Percentiles rank a stretch among this genome's conserved stretches.
These are phyloP conservation scores for Globisporangium heterothallicum DNA, from an alignment of 352 stramenopile genomes.

Conservation along the genomic window DNA sequence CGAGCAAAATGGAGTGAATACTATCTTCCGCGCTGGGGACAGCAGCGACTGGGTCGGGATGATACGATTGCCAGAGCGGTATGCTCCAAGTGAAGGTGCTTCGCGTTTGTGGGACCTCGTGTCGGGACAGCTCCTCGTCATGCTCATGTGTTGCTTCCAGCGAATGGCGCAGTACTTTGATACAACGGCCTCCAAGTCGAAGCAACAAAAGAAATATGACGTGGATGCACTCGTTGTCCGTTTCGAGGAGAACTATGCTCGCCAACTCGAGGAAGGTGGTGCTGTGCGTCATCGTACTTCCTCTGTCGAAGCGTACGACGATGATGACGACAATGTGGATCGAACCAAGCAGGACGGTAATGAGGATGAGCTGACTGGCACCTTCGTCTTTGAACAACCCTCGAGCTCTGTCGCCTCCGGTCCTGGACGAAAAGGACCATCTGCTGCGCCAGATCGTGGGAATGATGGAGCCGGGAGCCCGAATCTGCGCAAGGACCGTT, in stretches of 20 bases:
- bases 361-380: constrained; percentile 11
- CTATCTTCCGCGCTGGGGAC: constrained; percentile 40
- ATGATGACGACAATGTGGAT: constrained; percentile 43
- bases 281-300: constrained; percentile 34
- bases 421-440: background rate
- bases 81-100: constrained; percentile 23
- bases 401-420: background rate
- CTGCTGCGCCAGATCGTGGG: background rate
- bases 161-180: constrained; percentile 70
- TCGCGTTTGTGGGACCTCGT: constrained; percentile 47
- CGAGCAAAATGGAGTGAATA: constrained; percentile 18
- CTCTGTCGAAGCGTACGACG: constrained; percentile 47
- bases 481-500: background rate
- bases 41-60: constrained; percentile 55
- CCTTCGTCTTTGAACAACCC: constrained; percentile 3
- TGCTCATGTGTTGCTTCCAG: constrained; percentile 73
- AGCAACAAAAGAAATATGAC: constrained; percentile 29
- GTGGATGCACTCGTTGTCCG: constrained; percentile 29
- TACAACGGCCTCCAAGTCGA: constrained; percentile 27
- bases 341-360: constrained; percentile 30
- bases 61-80: constrained; percentile 43
- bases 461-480: background rate
- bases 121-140: constrained; percentile 53
- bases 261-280: constrained; percentile 32
- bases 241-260: constrained; percentile 46